Percentiles rank a stretch among this genome's conserved stretches.
Evolutionary conservation across 768 basidiomycete species (phyloP).

Genomic region (Rhodocollybia butyracea): DNA sequence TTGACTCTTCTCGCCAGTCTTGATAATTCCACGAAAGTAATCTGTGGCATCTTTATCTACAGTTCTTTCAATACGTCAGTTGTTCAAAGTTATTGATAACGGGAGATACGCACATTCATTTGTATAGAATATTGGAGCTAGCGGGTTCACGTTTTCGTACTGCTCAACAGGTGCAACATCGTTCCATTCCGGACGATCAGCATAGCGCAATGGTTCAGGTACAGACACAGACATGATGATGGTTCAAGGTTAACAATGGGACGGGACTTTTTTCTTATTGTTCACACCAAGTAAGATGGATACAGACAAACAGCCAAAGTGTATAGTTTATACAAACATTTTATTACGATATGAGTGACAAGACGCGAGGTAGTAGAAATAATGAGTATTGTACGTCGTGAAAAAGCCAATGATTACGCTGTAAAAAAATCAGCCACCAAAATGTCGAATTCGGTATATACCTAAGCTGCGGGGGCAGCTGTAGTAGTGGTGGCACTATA

Average conservation of each 20-base stretch:
- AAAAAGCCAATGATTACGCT: neutral
- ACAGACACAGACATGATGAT: neutral
- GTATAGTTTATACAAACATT: neutral
- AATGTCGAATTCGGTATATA: neutral
- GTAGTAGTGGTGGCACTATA: conserved; percentile 5
- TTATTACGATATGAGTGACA: neutral
- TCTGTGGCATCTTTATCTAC: conserved; percentile 90
- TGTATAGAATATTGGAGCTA: conserved; percentile 92
- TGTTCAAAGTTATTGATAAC: neutral
- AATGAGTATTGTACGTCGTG: neutral
- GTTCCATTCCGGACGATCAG: conserved; percentile 69
- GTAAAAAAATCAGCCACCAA: neutral
- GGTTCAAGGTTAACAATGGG: conserved; percentile 1
- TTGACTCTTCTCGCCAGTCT: conserved; percentile 70
- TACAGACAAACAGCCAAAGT: neutral
- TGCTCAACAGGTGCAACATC: conserved; percentile 81
- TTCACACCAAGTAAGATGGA: neutral
- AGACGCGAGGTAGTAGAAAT: neutral
- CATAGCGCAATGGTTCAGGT: conserved; percentile 38
- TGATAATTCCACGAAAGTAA: conserved; percentile 86
- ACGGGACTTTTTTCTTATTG: neutral
- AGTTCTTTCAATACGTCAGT: neutral
- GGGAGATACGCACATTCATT: conserved; percentile 66
- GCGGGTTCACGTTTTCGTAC: conserved; percentile 70
- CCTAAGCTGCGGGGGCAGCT: conserved; percentile 5